Evolutionary conservation across 2,329 filamentous ascomycete species (phyloP).

Genomic region (Xylaria polymorpha): DNA sequence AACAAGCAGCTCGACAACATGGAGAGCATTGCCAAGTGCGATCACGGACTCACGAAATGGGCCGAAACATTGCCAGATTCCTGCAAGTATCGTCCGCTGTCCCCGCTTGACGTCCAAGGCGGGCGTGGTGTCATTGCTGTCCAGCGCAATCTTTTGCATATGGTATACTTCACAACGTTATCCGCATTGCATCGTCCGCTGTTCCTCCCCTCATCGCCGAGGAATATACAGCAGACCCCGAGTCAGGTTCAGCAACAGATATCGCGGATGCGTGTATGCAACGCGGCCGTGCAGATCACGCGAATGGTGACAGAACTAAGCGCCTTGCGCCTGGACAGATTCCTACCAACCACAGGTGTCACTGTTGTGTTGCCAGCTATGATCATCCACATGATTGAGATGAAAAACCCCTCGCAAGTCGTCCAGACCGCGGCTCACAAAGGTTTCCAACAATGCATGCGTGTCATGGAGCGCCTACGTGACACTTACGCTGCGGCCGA

Average conservation of each 20-base stretch:
- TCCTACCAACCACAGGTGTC: conserved; percentile 87
- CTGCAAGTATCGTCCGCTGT: conserved; percentile 73
- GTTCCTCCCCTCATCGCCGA: conserved; percentile 80
- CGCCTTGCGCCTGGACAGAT: conserved; percentile 77
- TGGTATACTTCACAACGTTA: conserved; percentile 92
- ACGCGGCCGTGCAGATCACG: conserved; percentile 87
- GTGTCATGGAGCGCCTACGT: conserved; percentile 85
- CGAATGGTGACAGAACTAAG: conserved; percentile 83
- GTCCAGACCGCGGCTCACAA: conserved; percentile 78
- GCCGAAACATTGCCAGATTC: conserved; percentile 75
- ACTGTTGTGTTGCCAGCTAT: conserved; percentile 92
- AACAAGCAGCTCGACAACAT: conserved; percentile 88
- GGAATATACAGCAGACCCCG: conserved; percentile 62
- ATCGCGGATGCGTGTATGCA: conserved; percentile 83
- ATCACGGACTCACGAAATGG: conserved; percentile 84
- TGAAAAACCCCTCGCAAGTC: conserved; percentile 82
- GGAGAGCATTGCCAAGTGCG: conserved; percentile 81
- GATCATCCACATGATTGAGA: conserved; percentile 92
- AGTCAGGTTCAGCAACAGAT: conserved; percentile 84
- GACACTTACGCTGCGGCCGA: conserved; percentile 95
- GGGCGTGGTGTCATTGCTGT: conserved; percentile 71
- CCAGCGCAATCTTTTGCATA: conserved; percentile 87
- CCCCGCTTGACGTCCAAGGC: conserved; percentile 66
- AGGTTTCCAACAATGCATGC: conserved; percentile 92
- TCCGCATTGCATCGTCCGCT: conserved; percentile 92